Evolutionary conservation across 306 rosid genomes (phyloP).

Genomic region (Pyrus betulifolia): DNA sequence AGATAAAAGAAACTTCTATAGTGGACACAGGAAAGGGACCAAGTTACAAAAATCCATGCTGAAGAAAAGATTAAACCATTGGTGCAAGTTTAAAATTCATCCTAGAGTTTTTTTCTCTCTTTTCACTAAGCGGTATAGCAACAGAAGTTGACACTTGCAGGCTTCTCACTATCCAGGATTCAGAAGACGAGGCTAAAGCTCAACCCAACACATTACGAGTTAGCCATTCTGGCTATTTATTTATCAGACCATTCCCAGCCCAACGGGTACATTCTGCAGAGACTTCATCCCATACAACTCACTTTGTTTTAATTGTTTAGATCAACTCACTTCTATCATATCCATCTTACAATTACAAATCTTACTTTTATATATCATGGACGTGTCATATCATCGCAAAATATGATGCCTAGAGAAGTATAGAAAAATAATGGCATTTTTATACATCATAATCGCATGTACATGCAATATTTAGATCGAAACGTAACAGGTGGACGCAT

Average conservation of each 20-base stretch:
- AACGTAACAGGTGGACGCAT: neutral
- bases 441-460: neutral
- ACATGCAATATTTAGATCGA: neutral
- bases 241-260: neutral
- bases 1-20: neutral
- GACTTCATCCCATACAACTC: neutral
- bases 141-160: neutral
- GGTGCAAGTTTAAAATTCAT: neutral
- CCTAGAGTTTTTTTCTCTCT: neutral
- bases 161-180: neutral
- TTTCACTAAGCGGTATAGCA: neutral
- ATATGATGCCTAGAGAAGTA: neutral
- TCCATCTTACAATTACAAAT: neutral
- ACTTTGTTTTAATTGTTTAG: neutral
- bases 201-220: neutral
- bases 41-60: neutral
- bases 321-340: neutral
- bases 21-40: neutral
- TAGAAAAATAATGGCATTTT: neutral
- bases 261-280: neutral
- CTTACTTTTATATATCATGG: neutral
- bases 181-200: neutral
- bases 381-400: neutral
- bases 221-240: neutral
- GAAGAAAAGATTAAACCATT: neutral